Evolutionary conservation across 2,329 filamentous ascomycete species (phyloP).

Genomic region (Septoria petroselini): DNA sequence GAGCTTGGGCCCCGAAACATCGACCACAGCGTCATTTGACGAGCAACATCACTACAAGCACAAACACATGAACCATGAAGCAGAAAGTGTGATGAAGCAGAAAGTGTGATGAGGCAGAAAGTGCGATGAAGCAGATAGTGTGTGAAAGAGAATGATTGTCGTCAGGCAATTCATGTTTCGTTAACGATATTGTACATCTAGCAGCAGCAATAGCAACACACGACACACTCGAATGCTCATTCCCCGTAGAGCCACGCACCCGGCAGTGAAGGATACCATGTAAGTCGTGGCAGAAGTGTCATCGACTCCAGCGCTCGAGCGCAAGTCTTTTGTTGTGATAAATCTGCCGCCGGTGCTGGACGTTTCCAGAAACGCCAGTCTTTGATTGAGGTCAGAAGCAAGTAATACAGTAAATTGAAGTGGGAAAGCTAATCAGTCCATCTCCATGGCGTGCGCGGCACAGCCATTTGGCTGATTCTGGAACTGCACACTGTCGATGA

Average conservation of each 20-base stretch:
- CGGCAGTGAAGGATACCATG: not conserved
- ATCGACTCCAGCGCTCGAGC: conserved; percentile 25
- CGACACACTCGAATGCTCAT: conserved; percentile 10
- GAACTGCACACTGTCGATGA: conserved; percentile 11
- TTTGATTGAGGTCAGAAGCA: conserved; percentile 6
- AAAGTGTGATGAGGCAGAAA: too few relatives aligned
- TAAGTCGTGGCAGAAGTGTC: conserved; percentile 9
- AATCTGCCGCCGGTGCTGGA: conserved; percentile 12
- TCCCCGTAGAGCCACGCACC: not conserved
- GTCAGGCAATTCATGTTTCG: conserved; percentile 7
- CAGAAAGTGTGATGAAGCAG: too few relatives aligned
- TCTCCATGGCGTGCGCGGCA: conserved; percentile 37
- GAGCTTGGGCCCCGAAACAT: not conserved
- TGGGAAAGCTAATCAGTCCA: conserved; percentile 27
- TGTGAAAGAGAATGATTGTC: not conserved
- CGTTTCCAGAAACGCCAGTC: conserved; percentile 9
- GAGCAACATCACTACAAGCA: not conserved
- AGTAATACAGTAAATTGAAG: not conserved
- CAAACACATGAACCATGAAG: too few relatives aligned
- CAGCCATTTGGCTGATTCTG: conserved; percentile 26
- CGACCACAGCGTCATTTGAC: not conserved
- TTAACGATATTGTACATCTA: conserved; percentile 13
- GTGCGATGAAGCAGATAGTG: too few relatives aligned
- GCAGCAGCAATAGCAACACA: conserved; percentile 17
- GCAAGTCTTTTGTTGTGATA: conserved; percentile 15